Conservation (phyloP, 495 filamentous ascomycete genomes). For the Penicillium cataractarum region DNA sequence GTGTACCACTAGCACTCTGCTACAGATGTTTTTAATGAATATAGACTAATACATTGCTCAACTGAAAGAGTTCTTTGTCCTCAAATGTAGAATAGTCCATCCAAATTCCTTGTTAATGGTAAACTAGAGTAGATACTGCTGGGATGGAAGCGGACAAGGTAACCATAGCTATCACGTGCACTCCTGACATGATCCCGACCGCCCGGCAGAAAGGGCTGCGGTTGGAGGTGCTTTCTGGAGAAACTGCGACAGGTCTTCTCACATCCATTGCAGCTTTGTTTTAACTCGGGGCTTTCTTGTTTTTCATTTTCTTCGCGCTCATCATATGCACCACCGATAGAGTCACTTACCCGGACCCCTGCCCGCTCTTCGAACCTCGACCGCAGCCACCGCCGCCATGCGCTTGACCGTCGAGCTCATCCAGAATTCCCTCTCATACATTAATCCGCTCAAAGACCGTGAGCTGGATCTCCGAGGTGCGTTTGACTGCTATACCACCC, state of each 20-base stretch:
- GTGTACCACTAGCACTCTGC: constrained; percentile 30
- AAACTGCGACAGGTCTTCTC: constrained; percentile 27
- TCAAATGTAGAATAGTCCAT: neutral
- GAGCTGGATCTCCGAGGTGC: constrained; percentile 99
- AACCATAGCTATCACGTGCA: constrained; percentile 13
- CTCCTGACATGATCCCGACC: constrained; percentile 5
- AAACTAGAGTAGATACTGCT: no score
- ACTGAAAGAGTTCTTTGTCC: neutral
- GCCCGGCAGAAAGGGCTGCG: constrained; percentile 37
- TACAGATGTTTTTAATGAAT: constrained; percentile 25
- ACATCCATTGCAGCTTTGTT: constrained; percentile 16
- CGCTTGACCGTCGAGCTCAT: constrained; percentile 95
- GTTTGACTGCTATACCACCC: constrained; percentile 48
- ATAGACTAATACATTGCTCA: constrained; percentile 33
- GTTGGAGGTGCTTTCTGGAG: constrained; percentile 25
- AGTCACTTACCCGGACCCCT: neutral
- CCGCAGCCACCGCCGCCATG: constrained; percentile 58
- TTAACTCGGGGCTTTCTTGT: constrained; percentile 11
- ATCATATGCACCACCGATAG: constrained; percentile 12
- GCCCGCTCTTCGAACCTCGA: neutral
- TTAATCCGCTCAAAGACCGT: constrained; percentile 96
- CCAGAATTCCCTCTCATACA: constrained; percentile 87
- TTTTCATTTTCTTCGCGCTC: neutral
- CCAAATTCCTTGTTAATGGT: no score
- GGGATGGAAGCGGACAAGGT: neutral